These are phyloP conservation scores for Zelonia costaricensis DNA, from an alignment of 208 protist genomes.

Conservation along the genomic window DNA sequence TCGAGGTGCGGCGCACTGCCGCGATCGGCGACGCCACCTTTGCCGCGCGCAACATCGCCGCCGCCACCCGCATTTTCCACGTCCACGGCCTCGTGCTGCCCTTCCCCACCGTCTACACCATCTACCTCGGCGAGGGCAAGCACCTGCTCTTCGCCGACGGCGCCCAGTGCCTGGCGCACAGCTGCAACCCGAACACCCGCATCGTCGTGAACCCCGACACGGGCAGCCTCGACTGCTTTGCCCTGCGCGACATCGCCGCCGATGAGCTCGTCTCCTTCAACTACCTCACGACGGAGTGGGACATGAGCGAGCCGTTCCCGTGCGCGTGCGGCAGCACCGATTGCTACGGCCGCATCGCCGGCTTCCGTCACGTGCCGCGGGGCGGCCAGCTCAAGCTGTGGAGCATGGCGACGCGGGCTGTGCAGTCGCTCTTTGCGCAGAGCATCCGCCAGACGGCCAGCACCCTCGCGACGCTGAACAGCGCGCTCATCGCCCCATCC, in stretches of 20 bases:
- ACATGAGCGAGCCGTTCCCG: slow-evolving; percentile 79
- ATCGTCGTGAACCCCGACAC: slow-evolving; percentile 68
- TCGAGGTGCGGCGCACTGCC: slow-evolving; percentile 36
- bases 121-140: slow-evolving; percentile 76
- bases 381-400: slow-evolving; percentile 63
- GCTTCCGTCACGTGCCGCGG: slow-evolving; percentile 61
- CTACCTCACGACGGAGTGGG: slow-evolving; percentile 90
- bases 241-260: slow-evolving; percentile 53
- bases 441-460: slow-evolving; percentile 42
- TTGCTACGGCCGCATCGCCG: slow-evolving; percentile 67
- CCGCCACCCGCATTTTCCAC: slow-evolving; percentile 66
- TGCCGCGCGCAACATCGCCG: slow-evolving; percentile 48
- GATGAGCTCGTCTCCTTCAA: slow-evolving; percentile 83
- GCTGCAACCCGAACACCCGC: slow-evolving; percentile 78
- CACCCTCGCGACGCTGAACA: slow-evolving; percentile 56
- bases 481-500: slow-evolving; percentile 39
- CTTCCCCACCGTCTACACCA: slow-evolving; percentile 85
- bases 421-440: slow-evolving; percentile 64
- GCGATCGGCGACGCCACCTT: slow-evolving; percentile 67
- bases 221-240: slow-evolving; percentile 66
- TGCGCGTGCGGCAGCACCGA: slow-evolving; percentile 60
- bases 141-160: slow-evolving; percentile 78
- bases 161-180: slow-evolving; percentile 82
- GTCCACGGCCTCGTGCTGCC: slow-evolving; percentile 73
- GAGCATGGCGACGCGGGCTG: slow-evolving; percentile 49